Evolutionary conservation across 2,329 filamentous ascomycete species (phyloP).

Genomic region (Cladosporium sphaerospermum): DNA sequence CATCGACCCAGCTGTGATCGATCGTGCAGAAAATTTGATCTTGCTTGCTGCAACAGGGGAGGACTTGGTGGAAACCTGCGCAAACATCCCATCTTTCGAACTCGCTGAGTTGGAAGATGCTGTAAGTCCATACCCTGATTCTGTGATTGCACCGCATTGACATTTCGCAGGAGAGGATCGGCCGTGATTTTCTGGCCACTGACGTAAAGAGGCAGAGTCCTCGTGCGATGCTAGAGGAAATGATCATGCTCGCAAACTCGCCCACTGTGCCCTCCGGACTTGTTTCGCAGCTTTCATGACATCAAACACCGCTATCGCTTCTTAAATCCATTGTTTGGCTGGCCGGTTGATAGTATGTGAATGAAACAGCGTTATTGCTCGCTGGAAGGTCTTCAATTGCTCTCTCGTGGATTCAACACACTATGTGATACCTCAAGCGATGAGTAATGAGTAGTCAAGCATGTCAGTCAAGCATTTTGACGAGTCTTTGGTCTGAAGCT

Average conservation of each 20-base stretch:
- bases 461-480: too few relatives aligned
- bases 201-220: constrained; percentile 31
- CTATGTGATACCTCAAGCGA: too few relatives aligned
- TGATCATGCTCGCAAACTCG: constrained; percentile 27
- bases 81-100: constrained; percentile 59
- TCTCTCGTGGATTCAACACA: too few relatives aligned
- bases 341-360: too few relatives aligned
- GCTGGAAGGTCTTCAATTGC: too few relatives aligned
- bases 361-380: too few relatives aligned
- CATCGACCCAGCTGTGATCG: constrained; percentile 63
- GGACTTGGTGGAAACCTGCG: constrained; percentile 68
- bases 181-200: constrained; percentile 36
- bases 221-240: constrained; percentile 31
- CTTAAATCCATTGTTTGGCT: too few relatives aligned
- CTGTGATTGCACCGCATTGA: constrained; percentile 12
- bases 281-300: too few relatives aligned
- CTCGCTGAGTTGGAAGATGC: constrained; percentile 61
- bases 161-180: constrained; percentile 34
- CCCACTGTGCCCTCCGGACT: background rate
- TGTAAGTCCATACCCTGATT: constrained; percentile 33
- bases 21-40: constrained; percentile 69
- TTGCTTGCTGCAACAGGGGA: constrained; percentile 63
- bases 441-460: too few relatives aligned
- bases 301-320: too few relatives aligned
- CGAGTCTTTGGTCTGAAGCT: too few relatives aligned